Evolutionary conservation across 768 basidiomycete species (phyloP).

Genomic region (Xanthoconium purpureum): DNA sequence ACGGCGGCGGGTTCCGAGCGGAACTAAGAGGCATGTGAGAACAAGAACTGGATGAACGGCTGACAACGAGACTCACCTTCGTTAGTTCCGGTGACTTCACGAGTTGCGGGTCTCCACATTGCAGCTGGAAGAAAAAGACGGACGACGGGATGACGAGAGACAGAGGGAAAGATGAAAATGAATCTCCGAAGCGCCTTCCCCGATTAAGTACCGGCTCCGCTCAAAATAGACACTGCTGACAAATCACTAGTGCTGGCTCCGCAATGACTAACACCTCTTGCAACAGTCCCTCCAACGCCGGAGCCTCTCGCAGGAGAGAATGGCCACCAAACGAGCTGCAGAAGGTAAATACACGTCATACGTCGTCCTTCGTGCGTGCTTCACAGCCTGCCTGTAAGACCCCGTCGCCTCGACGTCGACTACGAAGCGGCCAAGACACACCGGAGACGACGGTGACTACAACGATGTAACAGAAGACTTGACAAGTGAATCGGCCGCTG

Average conservation of each 20-base stretch:
- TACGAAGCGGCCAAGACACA: slow-evolving; percentile 42
- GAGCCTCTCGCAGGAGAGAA: background rate
- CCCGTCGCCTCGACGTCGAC: slow-evolving; percentile 24
- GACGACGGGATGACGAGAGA: slow-evolving; percentile 9
- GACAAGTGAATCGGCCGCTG: slow-evolving; percentile 29
- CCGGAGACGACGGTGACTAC: slow-evolving; percentile 54
- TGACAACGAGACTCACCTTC: slow-evolving; percentile 59
- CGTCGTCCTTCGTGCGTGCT: background rate
- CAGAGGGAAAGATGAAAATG: slow-evolving; percentile 27
- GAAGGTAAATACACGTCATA: slow-evolving; percentile 33
- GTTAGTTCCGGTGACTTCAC: slow-evolving; percentile 89
- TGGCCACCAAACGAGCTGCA: slow-evolving; percentile 40
- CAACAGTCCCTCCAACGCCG: background rate
- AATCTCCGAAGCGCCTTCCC: slow-evolving; percentile 31
- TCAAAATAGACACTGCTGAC: slow-evolving; percentile 32
- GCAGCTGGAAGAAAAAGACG: slow-evolving; percentile 35
- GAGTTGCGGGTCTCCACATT: slow-evolving; percentile 90
- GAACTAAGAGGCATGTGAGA: slow-evolving; percentile 45
- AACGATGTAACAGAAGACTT: slow-evolving; percentile 58
- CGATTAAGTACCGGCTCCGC: slow-evolving; percentile 33
- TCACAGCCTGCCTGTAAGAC: slow-evolving; percentile 14
- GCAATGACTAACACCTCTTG: slow-evolving; percentile 8
- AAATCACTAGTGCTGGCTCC: slow-evolving; percentile 7
- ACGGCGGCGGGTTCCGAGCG: slow-evolving; percentile 83
- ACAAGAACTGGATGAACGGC: slow-evolving; percentile 1